These are phyloP conservation scores for Niebla homalea DNA, from an alignment of 495 filamentous ascomycete genomes.

Conservation along the genomic window DNA sequence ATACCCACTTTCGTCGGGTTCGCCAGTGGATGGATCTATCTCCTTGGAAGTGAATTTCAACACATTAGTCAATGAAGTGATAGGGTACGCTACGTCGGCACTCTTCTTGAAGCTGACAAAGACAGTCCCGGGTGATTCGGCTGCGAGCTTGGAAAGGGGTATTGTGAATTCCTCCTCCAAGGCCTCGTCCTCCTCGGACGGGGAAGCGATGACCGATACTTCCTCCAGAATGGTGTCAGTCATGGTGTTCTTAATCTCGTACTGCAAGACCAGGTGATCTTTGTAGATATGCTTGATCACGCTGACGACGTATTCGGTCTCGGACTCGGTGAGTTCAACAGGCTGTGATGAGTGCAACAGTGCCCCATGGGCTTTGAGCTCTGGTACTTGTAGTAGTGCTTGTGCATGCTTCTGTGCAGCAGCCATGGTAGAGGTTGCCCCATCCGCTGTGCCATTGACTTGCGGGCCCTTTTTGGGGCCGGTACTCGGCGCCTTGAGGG, in stretches of 20 bases:
- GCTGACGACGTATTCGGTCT: constrained; percentile 92
- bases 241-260: constrained; percentile 96
- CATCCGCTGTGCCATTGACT: constrained; percentile 54
- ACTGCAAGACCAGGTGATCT: constrained; percentile 90
- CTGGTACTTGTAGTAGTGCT: constrained; percentile 76
- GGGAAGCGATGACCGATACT: constrained; percentile 75
- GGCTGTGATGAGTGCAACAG: constrained; percentile 78
- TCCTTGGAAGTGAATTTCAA: constrained; percentile 97
- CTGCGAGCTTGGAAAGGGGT: constrained; percentile 63
- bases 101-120: constrained; percentile 90
- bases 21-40: constrained; percentile 86
- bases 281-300: constrained; percentile 97
- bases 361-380: constrained; percentile 74
- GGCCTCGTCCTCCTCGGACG: constrained; percentile 69
- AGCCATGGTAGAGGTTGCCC: constrained; percentile 55
- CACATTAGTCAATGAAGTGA: constrained; percentile 74
- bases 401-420: constrained; percentile 76
- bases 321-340: constrained; percentile 87
- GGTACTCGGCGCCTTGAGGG: constrained; percentile 82
- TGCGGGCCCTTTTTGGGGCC: constrained; percentile 60
- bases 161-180: constrained; percentile 88
- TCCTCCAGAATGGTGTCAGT: constrained; percentile 80
- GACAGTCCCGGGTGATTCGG: constrained; percentile 76
- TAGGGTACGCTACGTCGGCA: constrained; percentile 47
- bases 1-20: constrained; percentile 85